Conservation (phyloP, 2,329 filamentous ascomycete genomes). For the Fusarium solani-melongenae region DNA sequence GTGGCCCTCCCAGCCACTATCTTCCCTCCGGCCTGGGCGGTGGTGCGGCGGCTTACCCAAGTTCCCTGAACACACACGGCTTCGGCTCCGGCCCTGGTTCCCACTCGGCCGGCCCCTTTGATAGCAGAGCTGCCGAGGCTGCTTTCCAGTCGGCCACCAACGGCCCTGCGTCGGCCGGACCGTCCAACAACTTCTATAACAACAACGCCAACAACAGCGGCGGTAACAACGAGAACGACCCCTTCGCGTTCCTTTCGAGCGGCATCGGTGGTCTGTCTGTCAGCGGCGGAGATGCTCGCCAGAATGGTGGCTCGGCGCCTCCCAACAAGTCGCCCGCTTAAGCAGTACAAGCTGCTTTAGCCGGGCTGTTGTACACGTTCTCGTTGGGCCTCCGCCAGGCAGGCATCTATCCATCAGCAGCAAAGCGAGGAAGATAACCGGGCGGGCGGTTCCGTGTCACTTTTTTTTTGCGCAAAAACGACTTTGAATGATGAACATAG, state of each 20-base stretch:
- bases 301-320: slow-evolving; percentile 69
- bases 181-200: slow-evolving; percentile 64
- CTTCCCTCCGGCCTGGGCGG: slow-evolving; percentile 84
- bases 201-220: slow-evolving; percentile 75
- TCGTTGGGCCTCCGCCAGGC: slow-evolving; percentile 34
- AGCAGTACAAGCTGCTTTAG: slow-evolving; percentile 39
- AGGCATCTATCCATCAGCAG: slow-evolving; percentile 26
- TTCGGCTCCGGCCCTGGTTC: slow-evolving; percentile 81
- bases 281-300: slow-evolving; percentile 71
- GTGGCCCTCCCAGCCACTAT: slow-evolving; percentile 88
- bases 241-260: slow-evolving; percentile 82
- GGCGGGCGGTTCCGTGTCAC: slow-evolving; percentile 41
- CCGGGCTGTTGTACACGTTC: slow-evolving; percentile 42
- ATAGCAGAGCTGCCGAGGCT: slow-evolving; percentile 92
- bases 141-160: slow-evolving; percentile 92
- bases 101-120: slow-evolving; percentile 87
- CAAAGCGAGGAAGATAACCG: slow-evolving; percentile 8
- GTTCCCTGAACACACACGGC: slow-evolving; percentile 80
- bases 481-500: slow-evolving; percentile 59
- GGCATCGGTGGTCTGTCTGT: slow-evolving; percentile 80
- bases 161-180: slow-evolving; percentile 79
- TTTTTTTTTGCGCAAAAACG: slow-evolving; percentile 43
- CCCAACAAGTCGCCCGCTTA: slow-evolving; percentile 71
- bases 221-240: slow-evolving; percentile 74
- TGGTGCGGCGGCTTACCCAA: slow-evolving; percentile 78